Conservation (phyloP, 148 eudicot genomes). For the Camellia lanceoleosa region DNA sequence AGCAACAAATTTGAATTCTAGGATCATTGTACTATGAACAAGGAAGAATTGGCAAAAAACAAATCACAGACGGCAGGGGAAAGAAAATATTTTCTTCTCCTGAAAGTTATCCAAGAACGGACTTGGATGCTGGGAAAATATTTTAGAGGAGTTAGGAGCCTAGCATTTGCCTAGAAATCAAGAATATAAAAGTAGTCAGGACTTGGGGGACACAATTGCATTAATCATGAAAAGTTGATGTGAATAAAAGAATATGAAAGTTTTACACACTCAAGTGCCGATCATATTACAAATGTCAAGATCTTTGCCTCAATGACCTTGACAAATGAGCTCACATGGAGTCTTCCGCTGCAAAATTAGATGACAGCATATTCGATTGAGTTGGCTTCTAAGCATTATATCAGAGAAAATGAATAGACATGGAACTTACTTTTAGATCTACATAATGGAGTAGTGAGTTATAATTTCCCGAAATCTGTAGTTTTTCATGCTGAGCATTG, state of each 20-base stretch:
- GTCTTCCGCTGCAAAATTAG: conserved; percentile 2
- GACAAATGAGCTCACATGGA: neutral
- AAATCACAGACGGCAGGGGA: neutral
- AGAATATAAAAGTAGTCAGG: neutral
- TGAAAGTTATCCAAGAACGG: neutral
- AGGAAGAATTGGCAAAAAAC: neutral
- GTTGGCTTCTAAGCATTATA: neutral
- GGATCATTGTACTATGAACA: neutral
- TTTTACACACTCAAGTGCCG: neutral
- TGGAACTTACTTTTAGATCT: conserved; percentile 70
- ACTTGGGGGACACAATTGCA: neutral
- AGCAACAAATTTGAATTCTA: neutral
- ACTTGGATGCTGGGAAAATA: neutral
- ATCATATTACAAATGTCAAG: neutral
- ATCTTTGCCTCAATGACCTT: neutral
- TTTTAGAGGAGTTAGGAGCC: neutral
- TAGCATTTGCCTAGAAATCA: neutral
- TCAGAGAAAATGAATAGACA: conserved; percentile 4
- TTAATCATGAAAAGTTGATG: neutral
- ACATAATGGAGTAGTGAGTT: conserved; percentile 58
- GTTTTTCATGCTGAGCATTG: conserved; percentile 49
- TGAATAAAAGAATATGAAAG: neutral
- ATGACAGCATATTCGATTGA: neutral
- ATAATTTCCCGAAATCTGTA: conserved; percentile 53
- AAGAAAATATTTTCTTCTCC: neutral